Percentiles rank a stretch among this genome's conserved stretches.
phyloP scores from a whole-genome alignment of 1,284 basidiomycete species.

The Athelia psychrophila region DNA sequence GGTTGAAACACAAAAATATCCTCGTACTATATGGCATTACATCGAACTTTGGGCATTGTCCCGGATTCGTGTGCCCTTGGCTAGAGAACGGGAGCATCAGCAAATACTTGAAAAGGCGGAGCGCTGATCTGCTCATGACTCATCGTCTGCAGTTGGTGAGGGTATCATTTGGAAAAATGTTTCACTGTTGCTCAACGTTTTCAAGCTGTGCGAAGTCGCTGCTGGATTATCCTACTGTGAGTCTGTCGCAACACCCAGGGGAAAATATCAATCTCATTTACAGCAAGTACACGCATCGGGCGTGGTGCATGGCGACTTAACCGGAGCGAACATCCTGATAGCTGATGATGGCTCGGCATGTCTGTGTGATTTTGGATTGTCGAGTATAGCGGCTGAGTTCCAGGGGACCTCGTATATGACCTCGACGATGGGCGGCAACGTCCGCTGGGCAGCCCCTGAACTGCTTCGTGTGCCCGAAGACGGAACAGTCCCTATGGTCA shows the following conservation, averaged over 20 bases:
- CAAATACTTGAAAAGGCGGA: slow-evolving; percentile 37
- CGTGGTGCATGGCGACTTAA: slow-evolving; percentile 40
- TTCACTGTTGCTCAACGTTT: neutral
- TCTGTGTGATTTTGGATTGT: slow-evolving; percentile 42
- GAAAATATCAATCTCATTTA: neutral
- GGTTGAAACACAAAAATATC: slow-evolving; percentile 37
- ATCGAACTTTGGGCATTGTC: slow-evolving; percentile 36
- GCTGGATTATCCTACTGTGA: slow-evolving; percentile 34
- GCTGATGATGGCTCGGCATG: slow-evolving; percentile 30
- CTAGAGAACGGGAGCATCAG: slow-evolving; percentile 42
- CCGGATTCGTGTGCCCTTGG: slow-evolving; percentile 48
- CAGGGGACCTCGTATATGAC: slow-evolving; percentile 21
- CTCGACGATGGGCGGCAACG: slow-evolving; percentile 32
- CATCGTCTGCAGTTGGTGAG: slow-evolving; percentile 33
- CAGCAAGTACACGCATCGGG: slow-evolving; percentile 31
- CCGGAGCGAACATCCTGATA: slow-evolving; percentile 38
- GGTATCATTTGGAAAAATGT: neutral
- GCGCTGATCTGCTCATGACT: slow-evolving; percentile 31
- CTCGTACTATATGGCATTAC: slow-evolving; percentile 36
- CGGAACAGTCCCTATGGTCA: slow-evolving; percentile 15
- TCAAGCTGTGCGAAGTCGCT: slow-evolving; percentile 33
- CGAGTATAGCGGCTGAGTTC: slow-evolving; percentile 29
- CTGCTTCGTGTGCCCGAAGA: slow-evolving; percentile 16
- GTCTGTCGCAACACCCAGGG: neutral
- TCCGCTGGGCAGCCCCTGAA: slow-evolving; percentile 31